Base-by-base conservation (phyloP, 2,329 filamentous ascomycete genomes). In the Decorospora gaudefroyi region DNA sequence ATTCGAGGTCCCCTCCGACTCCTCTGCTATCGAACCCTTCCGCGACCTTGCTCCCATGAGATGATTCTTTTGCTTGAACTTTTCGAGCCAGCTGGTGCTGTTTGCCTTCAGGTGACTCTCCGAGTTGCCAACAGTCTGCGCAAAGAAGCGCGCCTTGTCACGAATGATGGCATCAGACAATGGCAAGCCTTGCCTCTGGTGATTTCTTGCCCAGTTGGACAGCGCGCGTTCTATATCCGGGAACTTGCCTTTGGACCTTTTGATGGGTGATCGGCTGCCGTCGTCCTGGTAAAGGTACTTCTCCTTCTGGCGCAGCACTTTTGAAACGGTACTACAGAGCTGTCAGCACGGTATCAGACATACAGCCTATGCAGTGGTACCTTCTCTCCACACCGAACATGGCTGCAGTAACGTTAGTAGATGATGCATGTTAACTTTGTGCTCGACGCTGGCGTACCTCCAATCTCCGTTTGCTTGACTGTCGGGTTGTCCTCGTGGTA, bases 341-440 rank as follows among this genome's bases (percentile, higher is more conserved):
- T 23, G 53, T 66, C 35, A 62, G 53, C 33, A 49, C 44, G 48
- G 29, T 6, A 49, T 19, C 12, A 44, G 21, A 27, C 31, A 58
- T 34, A 28, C 6, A 31, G 29, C 26, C 13, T 26, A 39, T 44
- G 30, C 34, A 42, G 33, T 42, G 27, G 35, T 84, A 97, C 93
- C 93, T 97, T 86, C 93, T 79, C 75, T 99, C 93, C 38, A 99
- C 93, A 23, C 91, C 92, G 73, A 99, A 99, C 68, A 90, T 84
- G 46, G 86, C 87, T 88, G 58, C 22, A 41, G 28, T 43, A 46
- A 33, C 12, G 62, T 73, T 53, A 76, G 72, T 58, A 37, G 42
- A 29, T 11, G 10, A 15, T 29, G 32, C 25, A 19, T 31, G 27
- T 21, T 12, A 23, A 30, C 23, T 37, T 21, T 16, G 45, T 69